Evolutionary conservation across 192 early-diverging fungal species (phyloP), one percentile per base, ranked within the genome.

Genomic region (Umbelopsis sp.): DNA sequence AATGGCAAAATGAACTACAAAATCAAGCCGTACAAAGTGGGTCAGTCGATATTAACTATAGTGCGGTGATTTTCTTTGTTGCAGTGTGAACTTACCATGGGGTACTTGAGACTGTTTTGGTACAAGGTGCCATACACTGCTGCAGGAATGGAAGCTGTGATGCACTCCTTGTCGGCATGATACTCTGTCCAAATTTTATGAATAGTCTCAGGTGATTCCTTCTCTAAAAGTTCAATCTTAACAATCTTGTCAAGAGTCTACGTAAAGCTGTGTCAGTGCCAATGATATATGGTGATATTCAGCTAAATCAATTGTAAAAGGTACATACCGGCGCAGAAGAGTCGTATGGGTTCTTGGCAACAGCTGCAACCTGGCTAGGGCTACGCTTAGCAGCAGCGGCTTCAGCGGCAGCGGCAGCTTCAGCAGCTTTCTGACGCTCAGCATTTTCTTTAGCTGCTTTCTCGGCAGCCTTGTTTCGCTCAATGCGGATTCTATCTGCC

Each of bases 1-100:
- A 97, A 73, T 25, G 96, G 96, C 8, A 98, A 72, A 30, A 97
- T 77, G 81, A 98, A 98, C 91, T 92, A 69, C 7, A 70, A 41
- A 64, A 10, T 6, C 37, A 41, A 4, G 37, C 6, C 37, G 35
- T 33, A 35, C 13, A 13, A 55, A 8, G 16, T 30, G 2, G 16
- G 12, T 51, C 21, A 16, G 13, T 21, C 49, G 7, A 51, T 51
- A 21, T 8, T 15, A 3, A 2, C 23, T 3, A 27, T 23, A 4
- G 0, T 10, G 21, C 15, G n/a, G 7, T 5, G 2, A 15, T 0
- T 35, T 4, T 49, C 2, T 33, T 49, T 23, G 3, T 64, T 64
- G n/a, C 7, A 25, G 33, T 44, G 3, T 53, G 41, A 10, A 52
- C 30, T 75, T 80, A 80, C 78, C 78, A 80, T 76, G 27, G 78